Base-by-base conservation (phyloP, 1,284 basidiomycete species). In the Leccinum fallax region DNA sequence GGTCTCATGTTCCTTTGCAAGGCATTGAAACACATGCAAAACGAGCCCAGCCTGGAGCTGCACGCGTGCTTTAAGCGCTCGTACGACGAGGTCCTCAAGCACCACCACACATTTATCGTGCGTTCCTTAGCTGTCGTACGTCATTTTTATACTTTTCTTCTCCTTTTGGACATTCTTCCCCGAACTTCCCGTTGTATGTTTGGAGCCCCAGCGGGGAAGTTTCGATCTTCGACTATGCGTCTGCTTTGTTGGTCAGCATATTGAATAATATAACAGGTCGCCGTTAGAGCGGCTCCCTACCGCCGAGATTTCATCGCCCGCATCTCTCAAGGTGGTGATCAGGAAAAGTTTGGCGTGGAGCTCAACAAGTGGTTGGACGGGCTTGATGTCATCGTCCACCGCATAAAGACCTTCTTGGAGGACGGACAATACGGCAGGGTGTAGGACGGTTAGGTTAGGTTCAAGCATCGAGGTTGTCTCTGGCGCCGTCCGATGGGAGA, bases 221-320 rank as follows among this genome's bases (percentile, higher is more conserved):
- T 48, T 48, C 19, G 19, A 46, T 21, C 46, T 48, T 48, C 13
- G 46, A 49, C 48, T 24, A 49, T 24, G 2, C 21, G 21, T 49
- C 21, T 48, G 21, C 21, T 9, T 48, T 6, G 43, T 24, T 49
- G 19, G 46, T 21, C 46, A 48, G 19, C 19, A 21, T 49, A 24
- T 49, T 49, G 21, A 24, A 49, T 49, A 5, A 49, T 49, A 49
- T 13, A 15, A 49, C 58, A 97, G 93, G 85, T 98, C 61, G 97
- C 96, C 8, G 95, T 99, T 78, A 92, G 92, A 69, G 93, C 96
- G 0, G 96, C 93, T 64, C 97, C 97, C 2, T 87, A 89, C 72
- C 90, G 97, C 53, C 81, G 82, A 36, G 92, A 93, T 64, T 98
- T 99, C 74, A 95, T 94, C 77, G 79, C 80, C 53, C 90, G 93